These are phyloP conservation scores for Fusarium sambucinum DNA, from an alignment of 2,329 filamentous ascomycete species.

Conservation along the genomic window DNA sequence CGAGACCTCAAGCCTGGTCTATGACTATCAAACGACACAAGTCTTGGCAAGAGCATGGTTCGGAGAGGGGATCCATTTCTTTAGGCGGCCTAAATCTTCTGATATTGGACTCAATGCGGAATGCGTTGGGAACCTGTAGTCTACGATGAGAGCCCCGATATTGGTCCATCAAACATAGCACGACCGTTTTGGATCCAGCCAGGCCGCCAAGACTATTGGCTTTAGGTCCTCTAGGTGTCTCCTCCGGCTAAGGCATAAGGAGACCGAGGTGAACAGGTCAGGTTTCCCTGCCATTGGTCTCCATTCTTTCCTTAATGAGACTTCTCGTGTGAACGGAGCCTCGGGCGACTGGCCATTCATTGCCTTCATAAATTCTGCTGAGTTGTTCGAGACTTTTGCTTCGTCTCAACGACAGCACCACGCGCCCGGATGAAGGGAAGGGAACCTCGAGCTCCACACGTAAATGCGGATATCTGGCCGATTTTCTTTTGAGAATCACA, in stretches of 20 bases:
- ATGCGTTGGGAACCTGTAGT: slow-evolving; percentile 24
- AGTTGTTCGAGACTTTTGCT: slow-evolving; percentile 13
- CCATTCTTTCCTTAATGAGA: slow-evolving; percentile 31
- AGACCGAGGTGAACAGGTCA: neutral
- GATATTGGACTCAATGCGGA: slow-evolving; percentile 28
- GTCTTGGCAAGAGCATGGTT: slow-evolving; percentile 24
- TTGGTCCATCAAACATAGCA: slow-evolving; percentile 10
- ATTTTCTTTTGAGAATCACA: slow-evolving; percentile 12
- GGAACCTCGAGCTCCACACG: slow-evolving; percentile 15
- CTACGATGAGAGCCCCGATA: slow-evolving; percentile 2
- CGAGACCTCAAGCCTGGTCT: slow-evolving; percentile 2
- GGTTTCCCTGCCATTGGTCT: slow-evolving; percentile 30
- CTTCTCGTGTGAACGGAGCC: slow-evolving; percentile 23
- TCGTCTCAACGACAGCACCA: slow-evolving; percentile 27
- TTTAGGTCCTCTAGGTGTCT: slow-evolving; percentile 11
- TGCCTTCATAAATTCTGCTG: slow-evolving; percentile 7
- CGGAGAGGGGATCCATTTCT: slow-evolving; percentile 14
- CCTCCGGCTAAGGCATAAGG: neutral
- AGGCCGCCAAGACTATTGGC: slow-evolving; percentile 10
- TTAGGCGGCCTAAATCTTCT: slow-evolving; percentile 9
- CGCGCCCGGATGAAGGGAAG: slow-evolving; percentile 24
- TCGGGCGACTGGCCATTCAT: slow-evolving; percentile 19
- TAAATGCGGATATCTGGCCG: slow-evolving; percentile 24
- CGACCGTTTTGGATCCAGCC: slow-evolving; percentile 6
- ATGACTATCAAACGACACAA: neutral